phyloP scores from a whole-genome alignment of 176 grass and related monocot species.

The Echinochloa phyllopogon region DNA sequence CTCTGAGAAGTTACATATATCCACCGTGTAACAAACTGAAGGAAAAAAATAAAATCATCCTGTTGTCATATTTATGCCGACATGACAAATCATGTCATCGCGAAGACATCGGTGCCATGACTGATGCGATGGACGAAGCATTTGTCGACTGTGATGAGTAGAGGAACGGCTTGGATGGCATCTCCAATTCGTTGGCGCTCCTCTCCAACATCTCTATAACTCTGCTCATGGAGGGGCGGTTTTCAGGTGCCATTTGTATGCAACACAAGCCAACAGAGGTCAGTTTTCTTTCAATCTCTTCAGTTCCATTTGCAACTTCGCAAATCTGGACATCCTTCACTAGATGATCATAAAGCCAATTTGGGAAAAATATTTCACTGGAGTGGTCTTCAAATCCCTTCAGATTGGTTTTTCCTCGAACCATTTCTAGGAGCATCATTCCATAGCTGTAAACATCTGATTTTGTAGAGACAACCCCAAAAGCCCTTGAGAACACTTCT shows the following conservation, averaged over 20 bases:
- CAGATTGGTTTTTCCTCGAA: slow-evolving; percentile 19
- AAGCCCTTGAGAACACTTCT: slow-evolving; percentile 65
- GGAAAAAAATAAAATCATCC: background rate
- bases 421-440: slow-evolving; percentile 63
- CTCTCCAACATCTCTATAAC: slow-evolving; percentile 64
- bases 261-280: slow-evolving; percentile 55
- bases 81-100: background rate
- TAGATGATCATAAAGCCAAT: slow-evolving; percentile 65
- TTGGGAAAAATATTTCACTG: slow-evolving; percentile 42
- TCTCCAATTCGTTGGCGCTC: slow-evolving; percentile 41
- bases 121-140: slow-evolving; percentile 17
- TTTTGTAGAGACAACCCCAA: slow-evolving; percentile 56
- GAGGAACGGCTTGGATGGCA: slow-evolving; percentile 46
- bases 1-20: background rate
- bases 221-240: slow-evolving; percentile 57
- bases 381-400: background rate
- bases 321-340: slow-evolving; percentile 1
- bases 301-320: slow-evolving; percentile 18
- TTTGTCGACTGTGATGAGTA: background rate
- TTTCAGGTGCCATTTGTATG: slow-evolving; percentile 42
- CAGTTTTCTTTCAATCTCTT: slow-evolving; percentile 49
- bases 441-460: slow-evolving; percentile 77
- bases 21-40: background rate
- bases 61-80: background rate
- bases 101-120: background rate